Evolutionary conservation across 192 early-diverging fungal species (phyloP).

Genomic region (Paraglomus brasilianum): DNA sequence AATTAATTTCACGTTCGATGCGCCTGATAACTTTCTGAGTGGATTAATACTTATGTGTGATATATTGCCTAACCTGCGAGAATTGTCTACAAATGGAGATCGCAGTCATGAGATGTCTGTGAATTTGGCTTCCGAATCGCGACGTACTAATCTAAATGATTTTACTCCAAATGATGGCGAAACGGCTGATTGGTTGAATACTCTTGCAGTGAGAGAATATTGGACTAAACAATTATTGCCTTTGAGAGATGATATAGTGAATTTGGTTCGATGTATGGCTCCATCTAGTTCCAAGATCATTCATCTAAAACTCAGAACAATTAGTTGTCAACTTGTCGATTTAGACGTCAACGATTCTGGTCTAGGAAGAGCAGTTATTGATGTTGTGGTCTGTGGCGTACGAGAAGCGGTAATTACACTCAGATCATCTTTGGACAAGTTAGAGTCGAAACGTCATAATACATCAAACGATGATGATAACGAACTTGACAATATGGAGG

Average conservation of each 20-base stretch:
- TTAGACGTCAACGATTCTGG: conserved; percentile 21
- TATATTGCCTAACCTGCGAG: conserved; percentile 21
- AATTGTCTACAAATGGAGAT: neutral
- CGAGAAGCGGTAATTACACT: conserved; percentile 1
- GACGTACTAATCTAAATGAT: neutral
- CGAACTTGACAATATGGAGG: neutral
- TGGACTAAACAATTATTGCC: conserved; percentile 32
- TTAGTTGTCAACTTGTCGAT: conserved; percentile 26
- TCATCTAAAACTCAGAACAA: conserved; percentile 21
- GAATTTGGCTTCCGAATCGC: neutral
- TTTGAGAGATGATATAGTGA: conserved; percentile 27
- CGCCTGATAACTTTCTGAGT: conserved; percentile 31
- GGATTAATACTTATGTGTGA: conserved; percentile 28
- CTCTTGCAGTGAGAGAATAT: conserved; percentile 8
- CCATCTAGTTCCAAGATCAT: conserved; percentile 29
- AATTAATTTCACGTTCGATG: conserved; percentile 29
- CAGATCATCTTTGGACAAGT: neutral
- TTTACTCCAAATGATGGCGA: neutral
- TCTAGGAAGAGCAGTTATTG: conserved; percentile 9
- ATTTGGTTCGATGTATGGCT: conserved; percentile 9
- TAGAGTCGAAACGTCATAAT: neutral
- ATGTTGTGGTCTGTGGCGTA: conserved; percentile 13
- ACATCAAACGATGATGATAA: neutral
- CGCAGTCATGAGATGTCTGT: neutral
- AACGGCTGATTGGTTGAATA: neutral